These are phyloP conservation scores for Hypoxylon crocopeplum DNA, from an alignment of 495 filamentous ascomycete genomes.

Conservation along the genomic window DNA sequence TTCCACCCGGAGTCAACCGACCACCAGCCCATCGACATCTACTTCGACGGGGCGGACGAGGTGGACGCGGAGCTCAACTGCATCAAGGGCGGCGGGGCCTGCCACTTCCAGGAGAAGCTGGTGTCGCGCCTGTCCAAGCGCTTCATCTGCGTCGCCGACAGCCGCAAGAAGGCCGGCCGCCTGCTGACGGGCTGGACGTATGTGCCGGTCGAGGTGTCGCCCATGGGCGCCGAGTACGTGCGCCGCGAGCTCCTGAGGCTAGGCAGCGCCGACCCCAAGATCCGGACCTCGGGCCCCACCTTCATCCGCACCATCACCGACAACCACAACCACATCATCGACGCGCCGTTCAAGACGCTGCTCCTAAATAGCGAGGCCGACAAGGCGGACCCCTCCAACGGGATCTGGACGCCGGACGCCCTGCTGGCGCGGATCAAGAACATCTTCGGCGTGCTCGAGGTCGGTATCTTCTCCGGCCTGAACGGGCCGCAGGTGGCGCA, in stretches of 20 bases:
- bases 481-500: conserved; percentile 72
- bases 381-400: conserved; percentile 59
- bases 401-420: conserved; percentile 78
- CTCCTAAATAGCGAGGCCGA: conserved; percentile 66
- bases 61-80: conserved; percentile 94
- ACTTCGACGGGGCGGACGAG: conserved; percentile 96
- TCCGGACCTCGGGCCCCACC: conserved; percentile 69
- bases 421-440: conserved; percentile 75
- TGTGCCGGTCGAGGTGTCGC: conserved; percentile 92
- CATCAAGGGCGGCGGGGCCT: conserved; percentile 97
- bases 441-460: conserved; percentile 88
- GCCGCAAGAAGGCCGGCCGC: conserved; percentile 79
- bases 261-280: conserved; percentile 69
- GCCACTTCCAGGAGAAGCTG: conserved; percentile 97
- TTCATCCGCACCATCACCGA: conserved; percentile 88
- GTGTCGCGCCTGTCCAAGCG: conserved; percentile 84
- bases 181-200: conserved; percentile 82
- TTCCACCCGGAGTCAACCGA: conserved; percentile 26
- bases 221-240: conserved; percentile 76
- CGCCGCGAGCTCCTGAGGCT: conserved; percentile 69
- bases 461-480: conserved; percentile 84
- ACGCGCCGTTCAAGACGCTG: conserved; percentile 82
- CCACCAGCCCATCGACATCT: conserved; percentile 69
- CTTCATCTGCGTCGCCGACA: conserved; percentile 94
- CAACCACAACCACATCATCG: conserved; percentile 91